Conservation (phyloP, 352 stramenopile species). For the Globisporangium alternatum region DNA sequence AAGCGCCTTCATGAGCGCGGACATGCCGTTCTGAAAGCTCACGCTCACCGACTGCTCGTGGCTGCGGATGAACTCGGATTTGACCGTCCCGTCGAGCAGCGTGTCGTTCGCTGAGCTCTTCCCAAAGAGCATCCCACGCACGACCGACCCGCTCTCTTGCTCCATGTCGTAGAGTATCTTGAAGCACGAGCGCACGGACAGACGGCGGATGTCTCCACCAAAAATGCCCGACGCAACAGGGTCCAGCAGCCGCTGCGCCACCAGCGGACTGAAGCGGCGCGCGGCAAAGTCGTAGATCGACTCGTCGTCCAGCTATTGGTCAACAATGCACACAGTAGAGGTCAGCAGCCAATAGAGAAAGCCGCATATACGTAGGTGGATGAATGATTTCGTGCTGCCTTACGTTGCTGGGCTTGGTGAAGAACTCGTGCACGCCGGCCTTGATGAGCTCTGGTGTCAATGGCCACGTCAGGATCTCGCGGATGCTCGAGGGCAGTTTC, state of each 20-base stretch:
- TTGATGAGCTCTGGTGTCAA: conserved; percentile 49
- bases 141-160: conserved; percentile 68
- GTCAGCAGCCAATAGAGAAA: background rate
- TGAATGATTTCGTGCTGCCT: background rate
- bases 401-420: conserved; percentile 33
- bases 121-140: conserved; percentile 69
- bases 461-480: conserved; percentile 63
- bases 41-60: conserved; percentile 80
- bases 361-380: too few species aligned
- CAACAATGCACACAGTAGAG: background rate
- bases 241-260: conserved; percentile 79
- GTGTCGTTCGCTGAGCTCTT: conserved; percentile 25
- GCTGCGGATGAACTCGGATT: conserved; percentile 68
- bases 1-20: conserved; percentile 59
- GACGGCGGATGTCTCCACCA: conserved; percentile 72
- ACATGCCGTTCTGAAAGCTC: conserved; percentile 82
- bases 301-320: conserved; percentile 51
- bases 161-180: conserved; percentile 77
- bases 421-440: conserved; percentile 66
- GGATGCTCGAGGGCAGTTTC: conserved; percentile 59
- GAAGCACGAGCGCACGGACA: conserved; percentile 84
- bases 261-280: conserved; percentile 70
- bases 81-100: conserved; percentile 63
- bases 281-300: conserved; percentile 79
- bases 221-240: conserved; percentile 85